Conservation (phyloP, 108 stramenopile species). For the Stephanodiscus triporus region DNA sequence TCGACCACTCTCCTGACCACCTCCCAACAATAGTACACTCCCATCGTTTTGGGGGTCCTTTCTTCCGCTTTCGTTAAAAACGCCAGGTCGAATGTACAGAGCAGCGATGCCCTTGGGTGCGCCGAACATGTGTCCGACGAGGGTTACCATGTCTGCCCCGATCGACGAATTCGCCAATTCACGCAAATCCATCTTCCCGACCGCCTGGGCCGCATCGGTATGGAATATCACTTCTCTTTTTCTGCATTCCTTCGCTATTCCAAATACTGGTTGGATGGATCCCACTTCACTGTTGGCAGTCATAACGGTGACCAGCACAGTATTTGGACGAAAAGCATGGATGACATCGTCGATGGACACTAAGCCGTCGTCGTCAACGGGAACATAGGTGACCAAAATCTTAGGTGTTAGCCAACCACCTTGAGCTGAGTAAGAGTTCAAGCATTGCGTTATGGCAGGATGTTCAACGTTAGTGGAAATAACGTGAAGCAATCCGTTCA, state of each 20-base stretch:
- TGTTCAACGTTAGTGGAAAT: slow-evolving; percentile 94
- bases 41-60: slow-evolving; percentile 46
- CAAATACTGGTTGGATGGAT: slow-evolving; percentile 88
- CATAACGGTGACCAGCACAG: slow-evolving; percentile 95
- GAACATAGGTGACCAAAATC: slow-evolving; percentile 76
- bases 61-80: slow-evolving; percentile 52
- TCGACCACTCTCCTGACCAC: slow-evolving; percentile 86
- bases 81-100: slow-evolving; percentile 80
- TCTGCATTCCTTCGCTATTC: slow-evolving; percentile 75
- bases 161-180: slow-evolving; percentile 46
- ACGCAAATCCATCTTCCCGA: slow-evolving; percentile 88
- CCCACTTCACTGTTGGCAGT: slow-evolving; percentile 97
- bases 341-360: slow-evolving; percentile 69
- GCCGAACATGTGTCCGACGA: slow-evolving; percentile 98
- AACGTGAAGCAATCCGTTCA: slow-evolving; percentile 63
- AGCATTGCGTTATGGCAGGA: slow-evolving; percentile 83
- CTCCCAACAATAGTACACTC: slow-evolving; percentile 69
- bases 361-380: slow-evolving; percentile 81
- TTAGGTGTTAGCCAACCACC: slow-evolving; percentile 35
- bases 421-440: slow-evolving; percentile 53
- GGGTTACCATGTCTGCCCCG: slow-evolving; percentile 90
- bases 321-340: slow-evolving; percentile 67
- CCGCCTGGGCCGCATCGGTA: slow-evolving; percentile 96
- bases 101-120: slow-evolving; percentile 96
- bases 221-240: slow-evolving; percentile 83